Percentiles rank a stretch among this genome's conserved stretches.
Conservation (phyloP, 2,329 filamentous ascomycete genomes). For the Neocucurbitaria cava region DNA sequence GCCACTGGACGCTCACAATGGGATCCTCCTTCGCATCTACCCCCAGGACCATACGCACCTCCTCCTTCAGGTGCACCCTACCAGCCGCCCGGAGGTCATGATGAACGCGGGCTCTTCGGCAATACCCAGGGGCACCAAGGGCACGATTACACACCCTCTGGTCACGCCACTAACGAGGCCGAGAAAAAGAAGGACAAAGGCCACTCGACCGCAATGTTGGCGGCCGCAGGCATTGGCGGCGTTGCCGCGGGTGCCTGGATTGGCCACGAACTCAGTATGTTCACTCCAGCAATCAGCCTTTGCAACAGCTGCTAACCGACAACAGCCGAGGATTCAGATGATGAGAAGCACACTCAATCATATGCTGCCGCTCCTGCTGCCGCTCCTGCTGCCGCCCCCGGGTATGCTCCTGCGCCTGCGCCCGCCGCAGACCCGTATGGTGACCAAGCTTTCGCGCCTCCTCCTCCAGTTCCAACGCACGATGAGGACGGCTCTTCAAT, state of each 20-base stretch:
- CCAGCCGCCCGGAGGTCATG: slow-evolving; percentile 26
- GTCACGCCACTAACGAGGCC: slow-evolving; percentile 30
- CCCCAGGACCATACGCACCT: slow-evolving; percentile 43
- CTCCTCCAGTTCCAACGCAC: slow-evolving; percentile 49
- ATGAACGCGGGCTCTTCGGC: slow-evolving; percentile 39
- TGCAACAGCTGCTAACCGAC: slow-evolving; percentile 11
- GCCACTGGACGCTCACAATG: slow-evolving; percentile 69
- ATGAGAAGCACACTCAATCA: slow-evolving; percentile 30
- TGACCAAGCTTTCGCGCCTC: slow-evolving; percentile 27
- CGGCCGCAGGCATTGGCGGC: slow-evolving; percentile 65
- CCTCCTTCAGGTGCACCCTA: slow-evolving; percentile 38
- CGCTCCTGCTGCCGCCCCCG: slow-evolving; percentile 19
- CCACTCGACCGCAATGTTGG: slow-evolving; percentile 55
- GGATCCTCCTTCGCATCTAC: slow-evolving; percentile 60
- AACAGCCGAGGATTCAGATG: slow-evolving; percentile 42
- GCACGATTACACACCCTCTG: slow-evolving; percentile 31
- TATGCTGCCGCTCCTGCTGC: slow-evolving; percentile 21
- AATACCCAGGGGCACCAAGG: slow-evolving; percentile 35
- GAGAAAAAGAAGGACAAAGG: slow-evolving; percentile 53
- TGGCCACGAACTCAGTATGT: slow-evolving; percentile 63
- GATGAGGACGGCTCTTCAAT: slow-evolving; percentile 52
- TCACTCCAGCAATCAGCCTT: neutral
- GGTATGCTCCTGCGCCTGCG: slow-evolving; percentile 17
- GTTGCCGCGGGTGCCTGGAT: slow-evolving; percentile 66
- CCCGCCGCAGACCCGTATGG: slow-evolving; percentile 21